Evolutionary conservation across 352 stramenopile genomes (phyloP).

Genomic region (Globisporangium camurandrum): DNA sequence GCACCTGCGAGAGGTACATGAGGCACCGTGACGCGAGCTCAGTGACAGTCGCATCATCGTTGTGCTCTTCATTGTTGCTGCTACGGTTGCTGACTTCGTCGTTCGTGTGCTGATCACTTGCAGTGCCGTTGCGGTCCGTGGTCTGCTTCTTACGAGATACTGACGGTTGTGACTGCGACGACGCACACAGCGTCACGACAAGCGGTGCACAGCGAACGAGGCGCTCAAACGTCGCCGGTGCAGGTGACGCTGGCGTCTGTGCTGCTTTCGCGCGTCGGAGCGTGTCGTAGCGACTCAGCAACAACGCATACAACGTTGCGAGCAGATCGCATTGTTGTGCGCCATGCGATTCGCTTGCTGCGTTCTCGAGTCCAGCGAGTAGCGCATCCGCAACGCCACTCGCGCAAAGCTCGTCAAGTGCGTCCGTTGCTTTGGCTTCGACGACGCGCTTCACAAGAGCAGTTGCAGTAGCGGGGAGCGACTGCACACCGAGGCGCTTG

Average conservation of each 20-base stretch:
- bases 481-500: slow-evolving; percentile 14
- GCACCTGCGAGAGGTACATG: slow-evolving; percentile 56
- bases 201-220: slow-evolving; percentile 20
- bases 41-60: slow-evolving; percentile 16
- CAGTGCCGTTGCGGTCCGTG: background rate
- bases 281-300: slow-evolving; percentile 27
- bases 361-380: background rate
- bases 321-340: slow-evolving; percentile 22
- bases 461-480: slow-evolving; percentile 23
- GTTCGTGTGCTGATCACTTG: background rate
- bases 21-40: slow-evolving; percentile 49
- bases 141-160: background rate
- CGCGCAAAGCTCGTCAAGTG: slow-evolving; percentile 18
- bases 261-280: slow-evolving; percentile 13
- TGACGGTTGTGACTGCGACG: slow-evolving; percentile 12
- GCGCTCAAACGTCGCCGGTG: slow-evolving; percentile 21
- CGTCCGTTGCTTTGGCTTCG: slow-evolving; percentile 9
- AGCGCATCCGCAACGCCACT: slow-evolving; percentile 16
- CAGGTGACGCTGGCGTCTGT: background rate
- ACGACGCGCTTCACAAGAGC: slow-evolving; percentile 31
- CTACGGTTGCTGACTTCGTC: background rate
- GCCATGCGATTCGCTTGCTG: background rate
- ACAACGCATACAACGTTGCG: slow-evolving; percentile 23
- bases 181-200: slow-evolving; percentile 31
- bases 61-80: background rate